A percentile compares a stretch with the other conserved stretches of the same genome.
Conservation (phyloP, 2,329 filamentous ascomycete species). For the Leptographium lundbergii region DNA sequence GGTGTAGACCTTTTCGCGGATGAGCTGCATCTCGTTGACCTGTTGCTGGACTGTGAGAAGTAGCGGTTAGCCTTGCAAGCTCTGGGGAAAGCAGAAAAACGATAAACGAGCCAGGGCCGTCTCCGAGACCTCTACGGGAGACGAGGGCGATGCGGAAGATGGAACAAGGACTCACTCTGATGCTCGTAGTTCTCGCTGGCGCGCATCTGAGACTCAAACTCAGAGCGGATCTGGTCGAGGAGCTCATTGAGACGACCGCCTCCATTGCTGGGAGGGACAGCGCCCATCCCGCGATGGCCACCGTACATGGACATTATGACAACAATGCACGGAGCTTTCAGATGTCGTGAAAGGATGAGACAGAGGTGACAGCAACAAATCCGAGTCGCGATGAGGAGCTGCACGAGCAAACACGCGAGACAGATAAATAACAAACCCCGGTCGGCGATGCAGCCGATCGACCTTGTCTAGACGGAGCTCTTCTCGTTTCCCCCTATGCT, state of each 20-base stretch:
- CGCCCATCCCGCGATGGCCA: conserved; percentile 69
- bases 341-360: background rate
- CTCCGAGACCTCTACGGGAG: too few relatives aligned
- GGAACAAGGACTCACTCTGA: conserved; percentile 54
- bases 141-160: background rate
- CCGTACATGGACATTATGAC: conserved; percentile 64
- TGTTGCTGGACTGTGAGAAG: conserved; percentile 62
- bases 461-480: background rate
- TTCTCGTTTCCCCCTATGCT: background rate
- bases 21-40: conserved; percentile 88
- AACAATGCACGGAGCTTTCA: background rate
- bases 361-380: background rate
- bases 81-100: background rate
- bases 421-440: background rate
- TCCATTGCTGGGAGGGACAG: conserved; percentile 41
- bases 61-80: conserved; percentile 8
- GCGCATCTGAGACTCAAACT: conserved; percentile 78
- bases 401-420: background rate
- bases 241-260: conserved; percentile 72
- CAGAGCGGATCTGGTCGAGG: conserved; percentile 76
- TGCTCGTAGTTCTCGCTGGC: conserved; percentile 82
- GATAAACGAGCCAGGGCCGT: too few relatives aligned
- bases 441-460: background rate
- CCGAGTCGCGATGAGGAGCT: background rate
- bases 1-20: conserved; percentile 83